Percentiles rank a stretch among this genome's conserved stretches.
These are phyloP conservation scores for Penicillium coprophilum DNA, from an alignment of 495 filamentous ascomycete genomes.

Conservation along the genomic window DNA sequence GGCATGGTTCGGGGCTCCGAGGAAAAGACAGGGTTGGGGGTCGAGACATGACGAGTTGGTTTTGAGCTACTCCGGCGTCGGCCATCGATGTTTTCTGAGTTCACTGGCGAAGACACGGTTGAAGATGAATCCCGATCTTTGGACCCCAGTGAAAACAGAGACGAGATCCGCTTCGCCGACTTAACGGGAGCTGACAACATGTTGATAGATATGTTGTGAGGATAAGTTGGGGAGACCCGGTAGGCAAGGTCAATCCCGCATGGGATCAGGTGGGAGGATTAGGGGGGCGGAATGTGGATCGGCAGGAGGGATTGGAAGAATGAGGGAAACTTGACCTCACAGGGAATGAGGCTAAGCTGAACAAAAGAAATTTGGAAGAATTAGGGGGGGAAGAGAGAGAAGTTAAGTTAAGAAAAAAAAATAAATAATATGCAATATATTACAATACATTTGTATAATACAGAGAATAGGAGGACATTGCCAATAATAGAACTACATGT, in stretches of 20 bases:
- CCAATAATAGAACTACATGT: conserved; percentile 7
- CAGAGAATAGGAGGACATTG: neutral
- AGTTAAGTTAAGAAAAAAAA: neutral
- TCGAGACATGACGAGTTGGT: conserved; percentile 41
- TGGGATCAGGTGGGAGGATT: conserved; percentile 8
- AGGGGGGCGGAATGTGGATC: conserved; percentile 45
- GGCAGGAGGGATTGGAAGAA: conserved; percentile 46
- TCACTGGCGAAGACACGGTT: conserved; percentile 12
- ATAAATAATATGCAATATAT: neutral
- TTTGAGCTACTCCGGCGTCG: conserved; percentile 38
- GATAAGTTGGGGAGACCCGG: conserved; percentile 10
- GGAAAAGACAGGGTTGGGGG: conserved; percentile 30
- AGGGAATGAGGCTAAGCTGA: conserved; percentile 8
- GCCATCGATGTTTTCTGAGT: conserved; percentile 17
- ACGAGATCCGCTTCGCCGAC: conserved; percentile 51
- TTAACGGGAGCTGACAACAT: conserved; percentile 52
- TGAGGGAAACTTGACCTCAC: conserved; percentile 19
- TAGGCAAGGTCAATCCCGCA: conserved; percentile 22
- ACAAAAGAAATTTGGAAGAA: conserved; percentile 2
- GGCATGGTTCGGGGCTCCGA: conserved; percentile 33
- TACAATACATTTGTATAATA: neutral
- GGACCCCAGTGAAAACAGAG: conserved; percentile 46
- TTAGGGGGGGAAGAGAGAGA: neutral
- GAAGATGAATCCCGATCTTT: conserved; percentile 35
- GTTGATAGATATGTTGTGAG: conserved; percentile 5